A percentile compares a stretch with the other conserved stretches of the same genome.
These are phyloP conservation scores for Dipteronia sinensis DNA, from an alignment of 345 rosid genomes.

Conservation along the genomic window DNA sequence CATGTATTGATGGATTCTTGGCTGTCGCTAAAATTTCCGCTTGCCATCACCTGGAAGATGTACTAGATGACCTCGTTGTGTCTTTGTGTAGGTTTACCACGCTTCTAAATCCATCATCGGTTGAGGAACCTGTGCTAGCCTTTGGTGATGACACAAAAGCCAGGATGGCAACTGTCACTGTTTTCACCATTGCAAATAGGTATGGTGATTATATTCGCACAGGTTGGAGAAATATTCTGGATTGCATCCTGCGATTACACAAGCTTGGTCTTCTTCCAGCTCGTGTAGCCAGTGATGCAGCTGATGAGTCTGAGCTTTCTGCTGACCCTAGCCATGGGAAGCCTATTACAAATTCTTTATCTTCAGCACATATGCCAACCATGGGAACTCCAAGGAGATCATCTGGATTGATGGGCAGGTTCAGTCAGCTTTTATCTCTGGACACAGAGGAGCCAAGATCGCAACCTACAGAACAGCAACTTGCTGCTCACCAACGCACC, in stretches of 20 bases:
- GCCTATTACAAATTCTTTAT: slow-evolving; percentile 72
- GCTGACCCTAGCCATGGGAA: slow-evolving; percentile 84
- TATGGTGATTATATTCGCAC: slow-evolving; percentile 93
- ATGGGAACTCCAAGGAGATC: slow-evolving; percentile 96
- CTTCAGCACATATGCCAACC: slow-evolving; percentile 74
- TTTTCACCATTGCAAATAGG: slow-evolving; percentile 94
- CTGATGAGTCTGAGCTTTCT: slow-evolving; percentile 90
- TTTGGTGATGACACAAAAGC: slow-evolving; percentile 96
- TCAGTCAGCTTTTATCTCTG: slow-evolving; percentile 98
- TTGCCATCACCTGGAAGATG: slow-evolving; percentile 98
- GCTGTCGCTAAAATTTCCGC: slow-evolving; percentile 98
- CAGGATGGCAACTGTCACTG: slow-evolving; percentile 93
- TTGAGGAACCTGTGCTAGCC: slow-evolving; percentile 93
- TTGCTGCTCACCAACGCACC: slow-evolving; percentile 98
- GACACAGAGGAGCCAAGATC: slow-evolving; percentile 98
- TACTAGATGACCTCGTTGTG: slow-evolving; percentile 91
- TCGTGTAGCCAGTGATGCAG: slow-evolving; percentile 95
- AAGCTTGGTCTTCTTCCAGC: slow-evolving; percentile 99
- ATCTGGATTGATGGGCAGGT: slow-evolving; percentile 98
- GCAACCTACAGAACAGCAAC: slow-evolving; percentile 96
- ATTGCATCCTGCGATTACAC: slow-evolving; percentile 92
- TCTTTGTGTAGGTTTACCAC: slow-evolving; percentile 97
- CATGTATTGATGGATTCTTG: slow-evolving; percentile 95
- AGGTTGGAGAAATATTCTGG: slow-evolving; percentile 98
- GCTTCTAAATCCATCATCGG: slow-evolving; percentile 79